These are phyloP conservation scores for Ascochyta viciae-villosae DNA, from an alignment of 2,329 filamentous ascomycete species.

Conservation along the genomic window DNA sequence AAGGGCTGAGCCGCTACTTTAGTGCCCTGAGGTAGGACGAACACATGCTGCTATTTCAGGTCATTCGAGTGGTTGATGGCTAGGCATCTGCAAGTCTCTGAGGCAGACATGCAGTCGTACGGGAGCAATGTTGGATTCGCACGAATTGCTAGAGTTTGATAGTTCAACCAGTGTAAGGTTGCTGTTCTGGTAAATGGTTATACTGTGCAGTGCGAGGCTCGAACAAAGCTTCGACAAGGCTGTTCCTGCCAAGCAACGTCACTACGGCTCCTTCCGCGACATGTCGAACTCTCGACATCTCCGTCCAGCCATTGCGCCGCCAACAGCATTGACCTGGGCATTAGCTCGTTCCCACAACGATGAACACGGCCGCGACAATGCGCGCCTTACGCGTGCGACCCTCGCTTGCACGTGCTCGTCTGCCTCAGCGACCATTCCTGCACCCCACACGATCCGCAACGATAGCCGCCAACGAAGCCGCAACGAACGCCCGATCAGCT, in stretches of 20 bases:
- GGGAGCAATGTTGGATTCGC: too few relatives aligned
- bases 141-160: too few relatives aligned
- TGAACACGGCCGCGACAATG: slow-evolving; percentile 37
- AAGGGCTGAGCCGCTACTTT: too few relatives aligned
- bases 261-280: slow-evolving; percentile 4
- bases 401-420: slow-evolving; percentile 25
- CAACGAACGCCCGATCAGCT: slow-evolving; percentile 48
- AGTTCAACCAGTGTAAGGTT: too few relatives aligned
- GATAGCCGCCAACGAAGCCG: slow-evolving; percentile 36
- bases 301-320: slow-evolving; percentile 8
- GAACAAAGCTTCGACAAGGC: neutral
- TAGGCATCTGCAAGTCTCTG: too few relatives aligned
- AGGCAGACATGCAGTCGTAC: too few relatives aligned
- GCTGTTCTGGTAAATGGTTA: too few relatives aligned
- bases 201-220: too few relatives aligned
- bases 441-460: slow-evolving; percentile 33
- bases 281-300: neutral
- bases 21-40: too few relatives aligned
- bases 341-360: slow-evolving; percentile 26
- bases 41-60: too few relatives aligned
- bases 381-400: slow-evolving; percentile 39
- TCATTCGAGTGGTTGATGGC: too few relatives aligned
- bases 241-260: slow-evolving; percentile 14
- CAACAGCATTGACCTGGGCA: slow-evolving; percentile 29
- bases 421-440: slow-evolving; percentile 23